Evolutionary conservation across 164 flowering plant genomes (phyloP).

Genomic region (Nelumbo lutea): DNA sequence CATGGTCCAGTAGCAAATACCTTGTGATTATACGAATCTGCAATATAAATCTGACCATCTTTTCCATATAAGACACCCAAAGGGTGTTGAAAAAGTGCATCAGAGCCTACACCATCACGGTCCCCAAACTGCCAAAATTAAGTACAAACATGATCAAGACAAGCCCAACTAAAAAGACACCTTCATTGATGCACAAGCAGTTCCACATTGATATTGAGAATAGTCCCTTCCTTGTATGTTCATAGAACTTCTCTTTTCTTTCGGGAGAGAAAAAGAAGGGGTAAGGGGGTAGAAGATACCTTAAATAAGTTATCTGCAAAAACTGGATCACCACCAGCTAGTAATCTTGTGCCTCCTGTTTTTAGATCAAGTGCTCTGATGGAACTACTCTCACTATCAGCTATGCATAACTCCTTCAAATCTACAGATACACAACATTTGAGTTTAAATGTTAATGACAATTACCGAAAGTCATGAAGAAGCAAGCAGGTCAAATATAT

Average conservation of each 20-base stretch:
- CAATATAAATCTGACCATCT: conserved; percentile 64
- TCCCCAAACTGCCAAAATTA: conserved; percentile 74
- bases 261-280: background rate
- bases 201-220: background rate
- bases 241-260: background rate
- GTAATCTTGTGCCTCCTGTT: conserved; percentile 83
- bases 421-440: conserved; percentile 29
- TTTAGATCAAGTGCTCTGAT: conserved; percentile 73
- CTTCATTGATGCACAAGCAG: background rate
- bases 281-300: conserved; percentile 32
- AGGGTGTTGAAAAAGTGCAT: conserved; percentile 96
- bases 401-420: conserved; percentile 59
- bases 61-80: conserved; percentile 74
- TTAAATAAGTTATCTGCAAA: conserved; percentile 81
- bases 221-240: background rate
- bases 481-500: background rate
- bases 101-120: conserved; percentile 85
- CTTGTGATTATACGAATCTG: conserved; percentile 98
- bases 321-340: conserved; percentile 90
- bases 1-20: conserved; percentile 19
- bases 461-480: conserved; percentile 1
- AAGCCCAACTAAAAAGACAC: background rate
- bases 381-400: conserved; percentile 99
- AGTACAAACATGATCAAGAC: background rate
- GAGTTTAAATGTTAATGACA: background rate